These are phyloP conservation scores for Colletotrichum sp. DNA, from an alignment of 2,329 filamentous ascomycete species.

Conservation along the genomic window DNA sequence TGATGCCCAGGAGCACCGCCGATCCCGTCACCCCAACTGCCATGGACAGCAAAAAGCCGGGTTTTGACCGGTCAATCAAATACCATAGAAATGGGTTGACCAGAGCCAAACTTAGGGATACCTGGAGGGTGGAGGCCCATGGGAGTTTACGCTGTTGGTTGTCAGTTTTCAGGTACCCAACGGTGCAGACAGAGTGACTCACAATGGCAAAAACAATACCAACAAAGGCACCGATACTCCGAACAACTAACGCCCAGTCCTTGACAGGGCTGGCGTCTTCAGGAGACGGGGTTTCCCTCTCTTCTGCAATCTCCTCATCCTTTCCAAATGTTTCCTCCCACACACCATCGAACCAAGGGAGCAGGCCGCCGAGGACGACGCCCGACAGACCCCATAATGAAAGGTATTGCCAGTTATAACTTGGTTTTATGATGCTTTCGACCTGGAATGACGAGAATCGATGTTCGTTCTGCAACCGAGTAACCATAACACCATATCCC, in stretches of 20 bases:
- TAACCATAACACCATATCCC: conserved; percentile 82
- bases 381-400: conserved; percentile 83
- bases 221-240: conserved; percentile 65
- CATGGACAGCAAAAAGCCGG: conserved; percentile 82
- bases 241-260: conserved; percentile 74
- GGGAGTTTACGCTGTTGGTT: conserved; percentile 76
- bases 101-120: conserved; percentile 86
- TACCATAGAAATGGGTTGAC: conserved; percentile 97
- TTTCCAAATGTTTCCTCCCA: conserved; percentile 64
- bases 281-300: conserved; percentile 21
- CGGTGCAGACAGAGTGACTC: conserved; percentile 40
- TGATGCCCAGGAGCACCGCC: conserved; percentile 73
- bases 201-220: conserved; percentile 77
- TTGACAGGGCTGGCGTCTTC: conserved; percentile 50
- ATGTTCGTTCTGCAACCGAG: conserved; percentile 76
- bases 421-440: conserved; percentile 44
- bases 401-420: conserved; percentile 70
- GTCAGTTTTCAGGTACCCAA: neutral
- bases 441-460: conserved; percentile 68
- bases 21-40: conserved; percentile 78
- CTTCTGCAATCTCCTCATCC: conserved; percentile 33
- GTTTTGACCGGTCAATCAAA: conserved; percentile 86
- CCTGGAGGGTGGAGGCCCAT: conserved; percentile 94
- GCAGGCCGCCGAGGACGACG: conserved; percentile 75
- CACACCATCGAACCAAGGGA: conserved; percentile 84